Conservation (phyloP, 2,329 filamentous ascomycete genomes). For the Alternaria atra region DNA sequence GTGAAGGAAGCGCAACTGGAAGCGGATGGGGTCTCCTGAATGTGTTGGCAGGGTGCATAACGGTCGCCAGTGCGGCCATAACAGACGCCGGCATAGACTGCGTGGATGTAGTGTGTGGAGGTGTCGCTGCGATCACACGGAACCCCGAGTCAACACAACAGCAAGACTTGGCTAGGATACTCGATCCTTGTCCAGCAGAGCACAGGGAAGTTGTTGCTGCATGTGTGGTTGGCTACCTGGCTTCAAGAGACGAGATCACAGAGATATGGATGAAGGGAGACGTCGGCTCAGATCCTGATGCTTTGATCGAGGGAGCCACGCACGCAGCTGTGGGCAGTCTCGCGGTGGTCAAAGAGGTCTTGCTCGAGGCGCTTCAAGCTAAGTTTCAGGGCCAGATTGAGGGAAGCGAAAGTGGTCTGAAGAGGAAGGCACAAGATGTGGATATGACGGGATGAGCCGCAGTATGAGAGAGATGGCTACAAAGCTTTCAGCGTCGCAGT, state of each 20-base stretch:
- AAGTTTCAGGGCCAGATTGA: constrained; percentile 41
- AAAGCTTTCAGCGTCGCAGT: not conserved
- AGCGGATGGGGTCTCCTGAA: constrained; percentile 88
- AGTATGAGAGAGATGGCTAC: not conserved
- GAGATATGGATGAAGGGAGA: constrained; percentile 93
- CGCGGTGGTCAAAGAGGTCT: constrained; percentile 67
- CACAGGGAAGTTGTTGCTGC: constrained; percentile 80
- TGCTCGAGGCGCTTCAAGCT: constrained; percentile 60
- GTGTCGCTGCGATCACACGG: constrained; percentile 81
- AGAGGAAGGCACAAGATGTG: constrained; percentile 43
- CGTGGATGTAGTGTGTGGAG: constrained; percentile 87
- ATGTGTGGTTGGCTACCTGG: constrained; percentile 90
- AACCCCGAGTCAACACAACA: constrained; percentile 33
- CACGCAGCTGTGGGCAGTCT: constrained; percentile 68
- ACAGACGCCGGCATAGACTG: constrained; percentile 96
- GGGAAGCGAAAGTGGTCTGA: constrained; percentile 23
- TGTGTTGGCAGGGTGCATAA: constrained; percentile 89
- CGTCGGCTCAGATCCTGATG: constrained; percentile 58
- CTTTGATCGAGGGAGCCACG: constrained; percentile 69
- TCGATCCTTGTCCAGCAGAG: constrained; percentile 85
- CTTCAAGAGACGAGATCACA: constrained; percentile 87
- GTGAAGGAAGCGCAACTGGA: constrained; percentile 59
- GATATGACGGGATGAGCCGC: constrained; percentile 44
- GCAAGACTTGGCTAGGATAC: constrained; percentile 62
- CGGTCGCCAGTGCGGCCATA: constrained; percentile 89